Evolutionary conservation across 306 rosid genomes (phyloP).

Genomic region (Quercus cerris): DNA sequence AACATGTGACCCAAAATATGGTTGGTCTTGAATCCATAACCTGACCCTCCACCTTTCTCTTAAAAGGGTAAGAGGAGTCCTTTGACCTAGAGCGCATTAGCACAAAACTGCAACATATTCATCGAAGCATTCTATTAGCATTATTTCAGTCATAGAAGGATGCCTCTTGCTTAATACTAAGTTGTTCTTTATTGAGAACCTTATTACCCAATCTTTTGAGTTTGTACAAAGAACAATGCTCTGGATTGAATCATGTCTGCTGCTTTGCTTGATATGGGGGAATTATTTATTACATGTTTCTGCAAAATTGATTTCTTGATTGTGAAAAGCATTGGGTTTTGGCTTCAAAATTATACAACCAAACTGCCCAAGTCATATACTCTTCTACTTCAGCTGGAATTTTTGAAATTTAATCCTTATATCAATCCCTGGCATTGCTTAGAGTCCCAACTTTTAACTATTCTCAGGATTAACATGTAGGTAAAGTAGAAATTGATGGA

Average conservation of each 20-base stretch:
- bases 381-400: slow-evolving; percentile 21
- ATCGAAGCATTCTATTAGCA: neutral
- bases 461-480: slow-evolving; percentile 61
- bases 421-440: slow-evolving; percentile 19
- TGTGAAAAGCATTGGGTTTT: neutral
- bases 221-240: neutral
- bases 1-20: too few species aligned
- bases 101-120: neutral
- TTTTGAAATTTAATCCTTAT: neutral
- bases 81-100: too few species aligned
- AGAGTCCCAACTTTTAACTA: slow-evolving; percentile 39
- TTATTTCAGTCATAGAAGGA: neutral
- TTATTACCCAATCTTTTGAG: neutral
- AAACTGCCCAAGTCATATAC: neutral
- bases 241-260: neutral
- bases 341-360: slow-evolving; percentile 1
- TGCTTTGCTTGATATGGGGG: neutral
- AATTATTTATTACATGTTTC: neutral
- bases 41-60: too few species aligned
- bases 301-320: slow-evolving; percentile 14
- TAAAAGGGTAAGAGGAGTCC: too few species aligned
- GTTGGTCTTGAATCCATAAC: too few species aligned
- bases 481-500: slow-evolving; percentile 64
- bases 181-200: neutral
- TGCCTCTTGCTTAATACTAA: neutral